Evolutionary conservation across 257 asterid genomes (phyloP).

Genomic region (Primulina eburnea): DNA sequence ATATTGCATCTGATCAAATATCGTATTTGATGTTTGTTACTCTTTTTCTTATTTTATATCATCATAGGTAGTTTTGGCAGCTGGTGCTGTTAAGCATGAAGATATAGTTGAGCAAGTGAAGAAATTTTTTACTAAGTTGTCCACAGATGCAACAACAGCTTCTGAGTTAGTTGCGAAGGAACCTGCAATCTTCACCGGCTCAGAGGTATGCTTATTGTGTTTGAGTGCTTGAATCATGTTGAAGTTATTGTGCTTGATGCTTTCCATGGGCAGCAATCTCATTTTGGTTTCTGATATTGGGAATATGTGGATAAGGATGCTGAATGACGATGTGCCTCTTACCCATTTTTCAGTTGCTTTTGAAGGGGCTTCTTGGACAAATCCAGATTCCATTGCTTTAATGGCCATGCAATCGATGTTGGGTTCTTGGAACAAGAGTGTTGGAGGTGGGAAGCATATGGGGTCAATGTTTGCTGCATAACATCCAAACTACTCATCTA

Average conservation of each 20-base stretch:
- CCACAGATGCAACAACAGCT: conserved; percentile 53
- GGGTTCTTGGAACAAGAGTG: conserved; percentile 77
- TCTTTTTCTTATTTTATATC: conserved; percentile 13
- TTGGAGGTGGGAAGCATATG: conserved; percentile 81
- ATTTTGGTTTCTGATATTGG: conserved; percentile 15
- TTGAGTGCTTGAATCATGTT: conserved; percentile 18
- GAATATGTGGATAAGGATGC: conserved; percentile 59
- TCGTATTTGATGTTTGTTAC: too few relatives aligned
- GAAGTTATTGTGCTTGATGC: conserved; percentile 19
- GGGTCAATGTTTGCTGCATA: conserved; percentile 48
- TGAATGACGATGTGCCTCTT: conserved; percentile 69
- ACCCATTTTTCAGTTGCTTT: conserved; percentile 88
- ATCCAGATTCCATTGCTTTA: conserved; percentile 73
- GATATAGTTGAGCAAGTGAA: conserved; percentile 73
- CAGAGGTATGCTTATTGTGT: conserved; percentile 57
- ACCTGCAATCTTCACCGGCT: conserved; percentile 84
- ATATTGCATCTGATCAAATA: too few relatives aligned
- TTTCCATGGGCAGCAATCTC: conserved; percentile 1
- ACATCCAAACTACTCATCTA: neutral
- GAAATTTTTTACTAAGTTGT: conserved; percentile 59
- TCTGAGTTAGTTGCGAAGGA: conserved; percentile 62
- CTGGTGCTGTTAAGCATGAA: conserved; percentile 88
- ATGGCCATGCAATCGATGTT: conserved; percentile 84
- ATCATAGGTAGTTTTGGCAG: conserved; percentile 64
- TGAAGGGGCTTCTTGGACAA: conserved; percentile 94